Conservation (phyloP, 2,329 filamentous ascomycete genomes). For the Diaporthe nobilis region DNA sequence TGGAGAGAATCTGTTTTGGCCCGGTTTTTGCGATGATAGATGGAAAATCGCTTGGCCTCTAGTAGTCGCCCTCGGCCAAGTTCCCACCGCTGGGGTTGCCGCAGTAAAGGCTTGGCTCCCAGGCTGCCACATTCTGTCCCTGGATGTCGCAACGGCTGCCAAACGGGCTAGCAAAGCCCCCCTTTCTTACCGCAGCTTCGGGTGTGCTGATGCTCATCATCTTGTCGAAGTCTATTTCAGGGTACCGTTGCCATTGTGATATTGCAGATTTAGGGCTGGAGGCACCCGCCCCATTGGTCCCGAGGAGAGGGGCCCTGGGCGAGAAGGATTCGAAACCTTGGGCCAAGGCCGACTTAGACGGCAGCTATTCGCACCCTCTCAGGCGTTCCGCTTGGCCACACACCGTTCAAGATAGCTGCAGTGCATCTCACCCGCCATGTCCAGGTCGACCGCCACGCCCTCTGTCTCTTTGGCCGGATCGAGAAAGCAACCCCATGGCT, state of each 20-base stretch:
- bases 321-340: slow-evolving; percentile 35
- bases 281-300: not conserved
- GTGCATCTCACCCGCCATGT: slow-evolving; percentile 4
- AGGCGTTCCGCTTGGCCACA: slow-evolving; percentile 19
- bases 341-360: slow-evolving; percentile 15
- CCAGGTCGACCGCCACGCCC: slow-evolving; percentile 17
- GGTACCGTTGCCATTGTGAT: slow-evolving; percentile 20
- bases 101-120: slow-evolving; percentile 7
- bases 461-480: slow-evolving; percentile 13
- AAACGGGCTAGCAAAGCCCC: slow-evolving; percentile 23
- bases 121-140: slow-evolving; percentile 25
- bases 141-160: slow-evolving; percentile 14
- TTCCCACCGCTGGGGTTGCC: slow-evolving; percentile 12
- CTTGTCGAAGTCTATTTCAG: slow-evolving; percentile 31
- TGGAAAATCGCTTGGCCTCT: not conserved
- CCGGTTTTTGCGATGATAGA: not conserved
- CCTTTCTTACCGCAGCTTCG: slow-evolving; percentile 37
- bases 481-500: slow-evolving; percentile 11
- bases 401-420: not conserved
- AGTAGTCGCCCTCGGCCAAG: slow-evolving; percentile 26
- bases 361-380: slow-evolving; percentile 22
- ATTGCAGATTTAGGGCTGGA: slow-evolving; percentile 35
- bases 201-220: slow-evolving; percentile 37
- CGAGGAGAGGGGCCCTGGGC: not conserved
- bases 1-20: too few relatives aligned